Conservation (phyloP, 2,329 filamentous ascomycete species). For the Fusarium pseudonygamai region DNA sequence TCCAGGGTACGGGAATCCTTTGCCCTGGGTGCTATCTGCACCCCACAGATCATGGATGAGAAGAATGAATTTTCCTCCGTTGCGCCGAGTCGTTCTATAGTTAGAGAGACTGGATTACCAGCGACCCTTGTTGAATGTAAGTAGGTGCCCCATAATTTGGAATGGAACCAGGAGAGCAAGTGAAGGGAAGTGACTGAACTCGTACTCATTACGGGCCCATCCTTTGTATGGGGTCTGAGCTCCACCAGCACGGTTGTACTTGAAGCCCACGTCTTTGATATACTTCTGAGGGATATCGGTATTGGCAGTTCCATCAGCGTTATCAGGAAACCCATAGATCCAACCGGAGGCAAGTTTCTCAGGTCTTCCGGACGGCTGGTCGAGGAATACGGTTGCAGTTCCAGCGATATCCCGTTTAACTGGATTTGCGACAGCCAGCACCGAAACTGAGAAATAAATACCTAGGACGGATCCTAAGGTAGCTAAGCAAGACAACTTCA, state of each 20-base stretch:
- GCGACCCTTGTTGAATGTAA: background rate
- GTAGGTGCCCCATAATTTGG: rapidly evolving
- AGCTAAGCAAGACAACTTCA: background rate
- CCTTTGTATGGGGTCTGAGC: background rate
- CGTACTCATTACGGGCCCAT: background rate
- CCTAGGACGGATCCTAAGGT: background rate
- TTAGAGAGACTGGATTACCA: background rate
- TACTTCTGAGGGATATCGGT: background rate
- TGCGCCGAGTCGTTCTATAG: background rate
- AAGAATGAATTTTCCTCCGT: background rate
- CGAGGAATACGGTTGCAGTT: background rate
- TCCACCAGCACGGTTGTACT: background rate
- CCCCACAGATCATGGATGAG: background rate
- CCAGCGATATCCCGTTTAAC: background rate
- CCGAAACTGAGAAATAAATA: background rate
- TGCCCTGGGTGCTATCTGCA: background rate
- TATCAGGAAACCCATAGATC: background rate
- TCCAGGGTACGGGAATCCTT: background rate
- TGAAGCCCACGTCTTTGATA: background rate
- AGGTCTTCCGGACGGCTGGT: background rate
- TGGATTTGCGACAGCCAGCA: background rate
- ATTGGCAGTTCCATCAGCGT: background rate
- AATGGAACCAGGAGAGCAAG: background rate
- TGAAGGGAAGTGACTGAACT: background rate
- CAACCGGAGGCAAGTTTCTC: background rate